Evolutionary conservation across 1,284 basidiomycete species (phyloP), one percentile per base, ranked within the genome.

Genomic region (Laetiporus sulphureus): DNA sequence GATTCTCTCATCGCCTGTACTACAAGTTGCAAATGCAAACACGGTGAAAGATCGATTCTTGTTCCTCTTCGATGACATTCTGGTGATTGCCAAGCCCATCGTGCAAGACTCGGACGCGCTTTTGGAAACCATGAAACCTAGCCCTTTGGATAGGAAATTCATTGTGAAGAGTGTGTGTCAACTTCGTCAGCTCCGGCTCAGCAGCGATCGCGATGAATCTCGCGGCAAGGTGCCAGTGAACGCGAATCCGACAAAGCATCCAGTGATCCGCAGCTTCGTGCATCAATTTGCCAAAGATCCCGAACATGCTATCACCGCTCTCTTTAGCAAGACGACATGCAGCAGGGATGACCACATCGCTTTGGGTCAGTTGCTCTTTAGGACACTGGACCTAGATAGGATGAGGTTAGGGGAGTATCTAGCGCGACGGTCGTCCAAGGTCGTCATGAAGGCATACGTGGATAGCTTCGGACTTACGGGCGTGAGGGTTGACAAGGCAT

Each of bases 1-100:
- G 19, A 65, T 96, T 13, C 68, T 92, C 30, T 84, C 86, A 3
- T 85, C 87, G 4, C 87, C 92, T 2, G 88, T 96, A 12, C 71
- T 97, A 13, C 95, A 99, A 64, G 91, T 98, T 5, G 91, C 92
- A 55, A 93, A 93, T 64, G 74, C 83, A 25, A 89, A 93, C 55
- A 94, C 89, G 1, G 88, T 96, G 63, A 98, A 99, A 62, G 93
- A 98, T 58, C 83, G 95, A 7, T 94, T 91, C 68, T 73, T 99
- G 11, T 94, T 98, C 67, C 72, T 99, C 18, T 99, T 99, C 73
- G 90, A 73, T 58, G 96, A 99, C 60, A 75, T 98, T 36, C 74
- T 99, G 33, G 78, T 99, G 58, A 81, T 99, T 47, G 78, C 85
- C 34, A 85, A 91, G 57, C 79, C 85, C 11, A 68, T 85, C 49